These are phyloP conservation scores for Boletellus ananas DNA, from an alignment of 768 basidiomycete genomes.

Conservation along the genomic window DNA sequence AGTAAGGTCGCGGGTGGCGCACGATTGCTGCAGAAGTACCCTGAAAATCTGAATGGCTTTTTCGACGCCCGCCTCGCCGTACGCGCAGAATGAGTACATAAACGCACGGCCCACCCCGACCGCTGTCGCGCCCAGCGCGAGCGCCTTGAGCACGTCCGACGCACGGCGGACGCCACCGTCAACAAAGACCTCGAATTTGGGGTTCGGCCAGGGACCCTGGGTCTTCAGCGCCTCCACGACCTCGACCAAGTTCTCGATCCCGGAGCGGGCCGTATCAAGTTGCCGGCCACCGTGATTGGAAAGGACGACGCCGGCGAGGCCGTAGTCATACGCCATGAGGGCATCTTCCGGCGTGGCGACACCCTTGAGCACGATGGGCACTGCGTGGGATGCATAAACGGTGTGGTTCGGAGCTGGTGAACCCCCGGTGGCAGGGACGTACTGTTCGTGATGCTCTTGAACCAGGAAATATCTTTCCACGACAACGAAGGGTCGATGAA, in stretches of 20 bases:
- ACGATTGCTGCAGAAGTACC: constrained; percentile 34
- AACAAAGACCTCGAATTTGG: constrained; percentile 78
- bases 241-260: constrained; percentile 79
- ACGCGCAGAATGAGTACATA: constrained; percentile 80
- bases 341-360: constrained; percentile 83
- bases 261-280: constrained; percentile 74
- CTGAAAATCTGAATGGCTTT: constrained; percentile 73
- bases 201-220: constrained; percentile 71
- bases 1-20: background rate
- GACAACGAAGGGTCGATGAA: constrained; percentile 88
- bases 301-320: constrained; percentile 67
- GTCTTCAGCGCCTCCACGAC: constrained; percentile 66
- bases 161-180: constrained; percentile 91
- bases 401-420: constrained; percentile 13
- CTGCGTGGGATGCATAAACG: constrained; percentile 30
- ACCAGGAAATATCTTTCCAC: constrained; percentile 64
- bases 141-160: constrained; percentile 80
- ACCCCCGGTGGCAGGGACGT: constrained; percentile 2
- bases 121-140: constrained; percentile 78
- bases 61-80: constrained; percentile 84
- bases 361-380: constrained; percentile 86
- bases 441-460: constrained; percentile 71
- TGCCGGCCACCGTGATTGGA: constrained; percentile 80
- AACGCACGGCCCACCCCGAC: constrained; percentile 82
- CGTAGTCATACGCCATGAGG: constrained; percentile 70